These are phyloP conservation scores for Claviceps africana DNA, from an alignment of 2,329 filamentous ascomycete genomes.

Conservation along the genomic window DNA sequence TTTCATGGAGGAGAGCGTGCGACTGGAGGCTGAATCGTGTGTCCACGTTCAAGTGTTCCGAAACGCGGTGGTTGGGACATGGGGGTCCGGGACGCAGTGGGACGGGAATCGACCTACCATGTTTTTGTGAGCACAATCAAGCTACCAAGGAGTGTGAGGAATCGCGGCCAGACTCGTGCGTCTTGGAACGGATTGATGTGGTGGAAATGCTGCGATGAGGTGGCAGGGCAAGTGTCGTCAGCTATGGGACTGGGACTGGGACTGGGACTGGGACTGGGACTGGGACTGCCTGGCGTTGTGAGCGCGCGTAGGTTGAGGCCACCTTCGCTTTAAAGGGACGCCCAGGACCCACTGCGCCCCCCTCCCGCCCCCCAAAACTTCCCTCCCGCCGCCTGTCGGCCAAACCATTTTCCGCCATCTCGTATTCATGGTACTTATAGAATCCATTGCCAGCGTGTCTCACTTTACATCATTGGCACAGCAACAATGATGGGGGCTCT, in stretches of 20 bases:
- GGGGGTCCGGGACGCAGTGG: background rate
- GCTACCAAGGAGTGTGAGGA: slow-evolving; percentile 12
- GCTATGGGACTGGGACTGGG: slow-evolving; percentile 14
- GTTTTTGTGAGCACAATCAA: slow-evolving; percentile 11
- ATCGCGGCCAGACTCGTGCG: slow-evolving; percentile 21
- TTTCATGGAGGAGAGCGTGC: background rate
- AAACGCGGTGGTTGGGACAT: background rate
- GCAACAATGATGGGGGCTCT: too few species aligned
- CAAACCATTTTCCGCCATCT: slow-evolving; percentile 19
- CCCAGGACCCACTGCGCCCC: slow-evolving; percentile 3
- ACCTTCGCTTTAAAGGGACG: slow-evolving; percentile 26
- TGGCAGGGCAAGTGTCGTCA: slow-evolving; percentile 9
- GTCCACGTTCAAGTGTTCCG: background rate
- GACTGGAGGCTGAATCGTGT: slow-evolving; percentile 1
- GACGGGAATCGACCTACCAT: slow-evolving; percentile 17
- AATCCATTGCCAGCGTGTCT: too few species aligned
- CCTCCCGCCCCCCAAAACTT: too few species aligned
- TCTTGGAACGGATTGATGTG: slow-evolving; percentile 11
- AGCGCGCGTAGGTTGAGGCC: slow-evolving; percentile 23
- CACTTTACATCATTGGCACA: too few species aligned
- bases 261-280: too few species aligned
- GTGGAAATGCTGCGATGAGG: slow-evolving; percentile 9
- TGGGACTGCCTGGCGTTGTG: slow-evolving; percentile 9
- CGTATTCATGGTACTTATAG: too few species aligned
- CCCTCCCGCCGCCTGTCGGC: slow-evolving; percentile 9